Evolutionary conservation across 176 grass and related monocot species (phyloP).

Genomic region (Ananas comosus): DNA sequence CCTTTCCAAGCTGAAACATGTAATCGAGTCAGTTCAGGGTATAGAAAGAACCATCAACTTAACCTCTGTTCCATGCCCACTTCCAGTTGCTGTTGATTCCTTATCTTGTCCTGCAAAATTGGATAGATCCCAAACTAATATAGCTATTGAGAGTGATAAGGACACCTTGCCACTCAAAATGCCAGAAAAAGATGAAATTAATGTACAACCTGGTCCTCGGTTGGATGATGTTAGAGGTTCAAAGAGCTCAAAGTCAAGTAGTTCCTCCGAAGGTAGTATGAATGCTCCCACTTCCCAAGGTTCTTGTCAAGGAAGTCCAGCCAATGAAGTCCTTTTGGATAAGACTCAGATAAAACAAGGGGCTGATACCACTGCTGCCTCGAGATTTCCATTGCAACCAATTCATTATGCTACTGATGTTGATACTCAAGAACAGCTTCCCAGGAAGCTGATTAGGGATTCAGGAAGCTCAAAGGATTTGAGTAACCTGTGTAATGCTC

Average conservation of each 20-base stretch:
- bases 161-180: background rate
- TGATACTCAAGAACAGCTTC: constrained; percentile 1
- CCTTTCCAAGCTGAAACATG: constrained; percentile 23
- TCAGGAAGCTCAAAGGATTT: constrained; percentile 4
- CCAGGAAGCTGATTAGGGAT: background rate
- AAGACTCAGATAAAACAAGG: background rate
- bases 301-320: constrained; percentile 17
- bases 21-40: constrained; percentile 21
- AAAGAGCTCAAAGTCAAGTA: constrained; percentile 6
- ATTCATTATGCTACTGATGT: background rate
- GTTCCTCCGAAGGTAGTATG: constrained; percentile 16
- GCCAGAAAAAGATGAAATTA: background rate
- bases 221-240: background rate
- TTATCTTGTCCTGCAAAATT: constrained; percentile 6
- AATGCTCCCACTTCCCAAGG: constrained; percentile 15
- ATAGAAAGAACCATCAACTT: constrained; percentile 8
- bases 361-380: background rate
- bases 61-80: constrained; percentile 8
- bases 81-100: constrained; percentile 16
- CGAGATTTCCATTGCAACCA: background rate
- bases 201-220: background rate
- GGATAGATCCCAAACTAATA: background rate
- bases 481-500: constrained; percentile 9
- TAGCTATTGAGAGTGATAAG: background rate
- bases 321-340: background rate